phyloP scores from a whole-genome alignment of 23 red algal species.

The Chondrus crispus region DNA sequence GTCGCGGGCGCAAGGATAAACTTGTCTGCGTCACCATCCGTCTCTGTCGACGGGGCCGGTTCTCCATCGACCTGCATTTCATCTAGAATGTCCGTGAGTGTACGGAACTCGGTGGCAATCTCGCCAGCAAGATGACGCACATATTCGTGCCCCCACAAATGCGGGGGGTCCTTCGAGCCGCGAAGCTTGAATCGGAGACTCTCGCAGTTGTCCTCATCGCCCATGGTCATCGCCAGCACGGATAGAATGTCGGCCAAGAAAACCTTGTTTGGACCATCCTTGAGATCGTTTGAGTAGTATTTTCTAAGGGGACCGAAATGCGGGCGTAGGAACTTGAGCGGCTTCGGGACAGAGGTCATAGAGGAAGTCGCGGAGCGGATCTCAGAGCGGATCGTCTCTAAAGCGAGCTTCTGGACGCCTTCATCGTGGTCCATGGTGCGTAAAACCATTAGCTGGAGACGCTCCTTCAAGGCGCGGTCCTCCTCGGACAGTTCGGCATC shows the following conservation, averaged over 20 bases:
- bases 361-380: conserved; percentile 97
- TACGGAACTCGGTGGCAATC: conserved; percentile 76
- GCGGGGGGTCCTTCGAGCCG: conserved; percentile 50
- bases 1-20: conserved; percentile 18
- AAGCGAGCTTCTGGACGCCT: conserved; percentile 75
- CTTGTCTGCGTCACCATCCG: neutral
- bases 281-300: conserved; percentile 52
- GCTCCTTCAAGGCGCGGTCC: conserved; percentile 86
- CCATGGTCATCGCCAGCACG: conserved; percentile 98
- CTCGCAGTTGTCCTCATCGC: conserved; percentile 64
- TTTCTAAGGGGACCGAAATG: conserved; percentile 78
- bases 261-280: conserved; percentile 24
- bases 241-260: conserved; percentile 87
- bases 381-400: conserved; percentile 79
- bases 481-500: conserved; percentile 88
- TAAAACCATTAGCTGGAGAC: conserved; percentile 85
- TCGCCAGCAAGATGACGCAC: conserved; percentile 90
- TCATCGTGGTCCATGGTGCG: conserved; percentile 68
- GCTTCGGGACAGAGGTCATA: conserved; percentile 98
- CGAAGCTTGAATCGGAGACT: conserved; percentile 82
- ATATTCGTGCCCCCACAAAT: conserved; percentile 97
- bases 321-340: conserved; percentile 95
- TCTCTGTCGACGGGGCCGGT: neutral
- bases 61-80: conserved; percentile 40
- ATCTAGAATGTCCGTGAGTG: neutral